These are phyloP conservation scores for Golubevia sp. DNA, from an alignment of 1,284 basidiomycete genomes.

Conservation along the genomic window DNA sequence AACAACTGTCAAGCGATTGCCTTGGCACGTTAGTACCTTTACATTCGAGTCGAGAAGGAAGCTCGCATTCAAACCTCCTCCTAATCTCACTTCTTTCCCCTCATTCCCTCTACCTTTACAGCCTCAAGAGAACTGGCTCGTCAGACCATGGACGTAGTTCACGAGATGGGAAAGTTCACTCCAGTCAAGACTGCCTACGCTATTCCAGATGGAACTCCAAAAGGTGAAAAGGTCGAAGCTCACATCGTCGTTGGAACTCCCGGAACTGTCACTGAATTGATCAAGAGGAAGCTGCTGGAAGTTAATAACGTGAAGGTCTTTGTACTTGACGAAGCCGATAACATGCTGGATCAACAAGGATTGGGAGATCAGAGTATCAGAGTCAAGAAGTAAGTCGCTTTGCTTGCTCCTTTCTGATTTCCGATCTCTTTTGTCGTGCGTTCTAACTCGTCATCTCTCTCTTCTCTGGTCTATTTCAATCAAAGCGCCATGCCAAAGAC, in stretches of 20 bases:
- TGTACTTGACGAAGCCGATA: conserved; percentile 97
- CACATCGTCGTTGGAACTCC: conserved; percentile 97
- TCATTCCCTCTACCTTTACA: conserved; percentile 66
- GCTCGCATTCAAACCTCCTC: no score
- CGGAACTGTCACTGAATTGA: conserved; percentile 88
- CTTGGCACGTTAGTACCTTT: conserved; percentile 26
- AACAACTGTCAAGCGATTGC: conserved; percentile 74
- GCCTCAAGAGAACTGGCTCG: conserved; percentile 95
- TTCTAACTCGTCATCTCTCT: conserved; percentile 14
- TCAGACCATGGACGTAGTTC: conserved; percentile 94
- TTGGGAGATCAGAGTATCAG: conserved; percentile 93
- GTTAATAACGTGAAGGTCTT: conserved; percentile 84
- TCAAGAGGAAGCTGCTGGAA: conserved; percentile 65
- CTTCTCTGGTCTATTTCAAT: background rate
- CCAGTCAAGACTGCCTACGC: conserved; percentile 89
- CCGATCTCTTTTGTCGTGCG: background rate
- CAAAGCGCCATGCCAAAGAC: conserved; percentile 71
- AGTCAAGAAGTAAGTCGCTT: conserved; percentile 80
- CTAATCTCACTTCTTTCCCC: background rate
- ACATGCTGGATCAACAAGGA: conserved; percentile 95
- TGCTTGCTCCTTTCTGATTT: background rate
- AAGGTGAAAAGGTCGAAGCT: conserved; percentile 76
- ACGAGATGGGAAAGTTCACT: conserved; percentile 93
- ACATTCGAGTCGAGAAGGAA: no score
- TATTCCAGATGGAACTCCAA: conserved; percentile 77